Base-by-base conservation (phyloP, 208 protist genomes). In the Tritrichomonas musculus region DNA sequence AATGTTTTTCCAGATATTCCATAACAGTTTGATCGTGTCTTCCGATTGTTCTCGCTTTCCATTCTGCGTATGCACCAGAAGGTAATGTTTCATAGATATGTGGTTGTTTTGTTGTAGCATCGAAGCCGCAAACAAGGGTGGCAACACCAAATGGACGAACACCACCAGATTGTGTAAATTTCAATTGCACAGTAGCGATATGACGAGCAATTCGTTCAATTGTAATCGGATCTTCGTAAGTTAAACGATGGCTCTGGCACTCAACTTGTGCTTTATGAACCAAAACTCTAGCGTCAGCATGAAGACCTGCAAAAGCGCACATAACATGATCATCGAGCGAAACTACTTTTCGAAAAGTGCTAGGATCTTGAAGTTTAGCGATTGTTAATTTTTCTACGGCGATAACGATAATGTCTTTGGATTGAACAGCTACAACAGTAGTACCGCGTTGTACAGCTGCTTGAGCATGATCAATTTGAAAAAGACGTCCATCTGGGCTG, bases 391-490 rank as follows among this genome's bases (percentile, higher is more conserved):
- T 99, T 96, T 99, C 99, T 64, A 99, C 98, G 50, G 97, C 99
- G 44, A 99, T 96, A 44, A 99, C 96, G 30, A 98, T 96, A 44
- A 95, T 93, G 94, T 97, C 95, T 49, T 96, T 95, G 30, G 97
- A 96, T 49, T 92, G 92, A 14, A 94, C 64, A 39, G 94, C 94
- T 33, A 95, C 97, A 44, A 97, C 97, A n/a, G 97, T 97, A 0
- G 96, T 97, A 92, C 98, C 99, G 95, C 99, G 99, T 94, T 98
- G 97, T 14, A 99, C 99, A 39, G 99, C 99, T 95, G 99, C 98
- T 93, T 99, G 96, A 44, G 99, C 99, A 95, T 99, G 99, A 96
- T 99, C 98, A 22, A 99, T 99, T 96, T 99, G 99, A 95, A 99
- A 99, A 20, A 99, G 96, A 94, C 99, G 98, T 39, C 99, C 99